phyloP scores from a whole-genome alignment of 176 grass and related monocot genomes.

The Hyparrhenia diplandra region DNA sequence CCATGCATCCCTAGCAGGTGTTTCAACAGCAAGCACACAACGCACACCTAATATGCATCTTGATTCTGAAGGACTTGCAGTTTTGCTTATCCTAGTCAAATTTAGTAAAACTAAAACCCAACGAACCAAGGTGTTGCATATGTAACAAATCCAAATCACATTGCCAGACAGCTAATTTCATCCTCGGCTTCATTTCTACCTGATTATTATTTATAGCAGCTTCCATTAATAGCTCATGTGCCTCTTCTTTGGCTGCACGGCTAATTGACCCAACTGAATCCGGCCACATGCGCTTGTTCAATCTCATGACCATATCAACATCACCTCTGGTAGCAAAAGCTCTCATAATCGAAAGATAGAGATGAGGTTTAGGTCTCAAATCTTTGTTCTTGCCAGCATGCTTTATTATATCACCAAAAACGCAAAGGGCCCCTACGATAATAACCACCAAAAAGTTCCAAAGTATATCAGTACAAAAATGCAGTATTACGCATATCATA shows the following conservation, averaged over 20 bases:
- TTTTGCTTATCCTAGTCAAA: neutral
- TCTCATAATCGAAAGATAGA: slow-evolving; percentile 93
- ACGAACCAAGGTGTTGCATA: neutral
- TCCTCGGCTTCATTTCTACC: slow-evolving; percentile 38
- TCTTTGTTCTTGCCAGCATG: slow-evolving; percentile 54
- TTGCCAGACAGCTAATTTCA: neutral
- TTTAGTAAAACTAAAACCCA: slow-evolving; percentile 8
- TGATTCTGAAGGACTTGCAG: neutral
- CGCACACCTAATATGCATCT: neutral
- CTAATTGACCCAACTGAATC: slow-evolving; percentile 82
- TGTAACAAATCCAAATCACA: slow-evolving; percentile 7
- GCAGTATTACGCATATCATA: neutral
- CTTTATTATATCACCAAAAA: slow-evolving; percentile 95
- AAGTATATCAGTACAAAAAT: slow-evolving; percentile 22
- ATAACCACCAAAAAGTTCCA: slow-evolving; percentile 11
- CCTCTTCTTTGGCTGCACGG: slow-evolving; percentile 54
- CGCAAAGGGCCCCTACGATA: slow-evolving; percentile 71
- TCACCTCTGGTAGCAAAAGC: slow-evolving; percentile 72
- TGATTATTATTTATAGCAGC: slow-evolving; percentile 86
- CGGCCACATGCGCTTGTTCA: slow-evolving; percentile 67
- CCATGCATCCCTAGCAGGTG: neutral
- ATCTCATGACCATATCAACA: slow-evolving; percentile 71
- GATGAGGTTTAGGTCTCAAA: slow-evolving; percentile 82
- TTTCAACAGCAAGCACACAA: neutral
- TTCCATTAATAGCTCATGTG: slow-evolving; percentile 88